Evolutionary conservation across 352 stramenopile species (phyloP), one percentile per base, ranked within the genome.

Genomic region (Phytophthora syringae): DNA sequence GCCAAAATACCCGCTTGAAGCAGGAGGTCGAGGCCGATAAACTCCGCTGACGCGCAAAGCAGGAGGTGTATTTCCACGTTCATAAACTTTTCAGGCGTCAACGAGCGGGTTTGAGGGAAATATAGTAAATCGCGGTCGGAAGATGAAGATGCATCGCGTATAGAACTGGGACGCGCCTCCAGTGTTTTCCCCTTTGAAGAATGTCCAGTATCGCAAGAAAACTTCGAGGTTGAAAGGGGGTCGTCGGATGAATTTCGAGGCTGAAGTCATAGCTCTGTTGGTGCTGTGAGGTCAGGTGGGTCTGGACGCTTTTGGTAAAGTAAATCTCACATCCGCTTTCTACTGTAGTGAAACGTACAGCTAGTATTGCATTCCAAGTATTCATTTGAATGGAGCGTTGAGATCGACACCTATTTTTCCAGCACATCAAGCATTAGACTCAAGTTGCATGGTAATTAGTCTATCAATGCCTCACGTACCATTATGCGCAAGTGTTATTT

Each of bases 401-500:
- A 58, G 51, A 25, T 47, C 36, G 18, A 58, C 51, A 27, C 51
- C 51, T 37, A 27, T 13, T 11, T 7, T 16, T n/a, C 5, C 20
- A 56, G 12, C 13, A 24, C 12, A 22, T 22, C 3, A 45, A 16
- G 9, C 39, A 25, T 25, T 16, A 45, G 39, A 24, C 3, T 45
- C 10, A 16, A 25, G 7, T 11, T 25, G 7, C 24, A 45, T 12
- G 15, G 1, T 43, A 43, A 1, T 11, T n/a, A 20, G 36, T 21
- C 16, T 11, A 18, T 21, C 36, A 43, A 12, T 7, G 1, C 36
- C 15, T 10, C 36, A 43, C 51, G 30, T 65, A 76, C 70, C 74
- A 28, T 67, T 68, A 20, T 81, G 74, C 3, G 48, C 27, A 5
- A 82, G 59, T 0, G 63, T 69, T 22, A 76, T 61, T 27, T 52